Conservation (phyloP, 2,329 filamentous ascomycete genomes). For the Phyllosticta capitalensis region DNA sequence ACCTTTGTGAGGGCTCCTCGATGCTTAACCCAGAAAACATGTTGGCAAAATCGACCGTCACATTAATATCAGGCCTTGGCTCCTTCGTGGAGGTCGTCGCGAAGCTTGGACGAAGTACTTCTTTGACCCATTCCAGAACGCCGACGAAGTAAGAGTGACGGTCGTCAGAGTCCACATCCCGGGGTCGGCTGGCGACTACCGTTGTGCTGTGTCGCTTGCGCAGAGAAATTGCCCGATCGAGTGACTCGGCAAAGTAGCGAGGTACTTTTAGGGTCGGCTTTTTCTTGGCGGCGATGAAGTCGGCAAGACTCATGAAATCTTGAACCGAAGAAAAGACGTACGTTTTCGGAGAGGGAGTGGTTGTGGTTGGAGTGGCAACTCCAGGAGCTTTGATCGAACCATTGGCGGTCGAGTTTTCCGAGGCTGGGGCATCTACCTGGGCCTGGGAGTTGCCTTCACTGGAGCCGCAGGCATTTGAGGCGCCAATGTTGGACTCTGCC, state of each 20-base stretch:
- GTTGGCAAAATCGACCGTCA: conserved; percentile 18
- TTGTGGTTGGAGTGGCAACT: too few species aligned
- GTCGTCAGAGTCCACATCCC: conserved; percentile 16
- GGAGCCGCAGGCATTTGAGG: too few species aligned
- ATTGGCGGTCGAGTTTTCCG: too few species aligned
- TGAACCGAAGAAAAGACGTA: too few species aligned
- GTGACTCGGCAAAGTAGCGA: conserved; percentile 19
- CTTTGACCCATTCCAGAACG: conserved; percentile 27
- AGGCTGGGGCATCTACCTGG: too few species aligned
- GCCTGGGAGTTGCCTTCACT: too few species aligned
- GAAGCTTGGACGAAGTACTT: conserved; percentile 18
- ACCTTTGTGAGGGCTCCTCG: conserved; percentile 31
- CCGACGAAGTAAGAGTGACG: conserved; percentile 27
- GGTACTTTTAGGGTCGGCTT: conserved; percentile 23
- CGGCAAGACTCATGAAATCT: conserved; percentile 31
- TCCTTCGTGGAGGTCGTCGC: conserved; percentile 10
- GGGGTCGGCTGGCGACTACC: conserved; percentile 16
- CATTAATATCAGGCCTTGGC: neutral
- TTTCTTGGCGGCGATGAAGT: conserved; percentile 23
- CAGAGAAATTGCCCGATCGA: conserved; percentile 31
- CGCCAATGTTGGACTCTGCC: too few species aligned
- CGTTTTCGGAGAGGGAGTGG: too few species aligned
- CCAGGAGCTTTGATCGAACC: too few species aligned
- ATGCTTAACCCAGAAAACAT: conserved; percentile 28
- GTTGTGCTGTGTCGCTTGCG: conserved; percentile 15